phyloP scores from a whole-genome alignment of 2,329 filamentous ascomycete genomes.

The Fusarium sulawesiense region DNA sequence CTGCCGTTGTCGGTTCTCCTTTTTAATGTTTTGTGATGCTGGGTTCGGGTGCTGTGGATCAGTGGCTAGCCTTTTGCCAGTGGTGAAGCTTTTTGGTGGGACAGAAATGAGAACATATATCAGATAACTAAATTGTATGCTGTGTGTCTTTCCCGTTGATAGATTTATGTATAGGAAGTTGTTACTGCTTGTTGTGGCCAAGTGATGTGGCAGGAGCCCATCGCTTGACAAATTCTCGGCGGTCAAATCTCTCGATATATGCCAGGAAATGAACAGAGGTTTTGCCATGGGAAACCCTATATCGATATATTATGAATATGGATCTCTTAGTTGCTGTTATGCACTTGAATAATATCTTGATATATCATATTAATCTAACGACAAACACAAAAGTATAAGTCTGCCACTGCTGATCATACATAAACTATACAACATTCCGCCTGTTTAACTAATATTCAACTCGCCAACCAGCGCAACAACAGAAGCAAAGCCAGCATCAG shows the following conservation, averaged over 20 bases:
- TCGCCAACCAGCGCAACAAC: slow-evolving; percentile 37
- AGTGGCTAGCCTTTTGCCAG: background rate
- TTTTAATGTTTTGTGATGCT: background rate
- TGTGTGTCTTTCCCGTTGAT: too few relatives aligned
- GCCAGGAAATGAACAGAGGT: too few relatives aligned
- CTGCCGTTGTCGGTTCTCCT: slow-evolving; percentile 6
- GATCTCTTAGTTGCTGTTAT: too few relatives aligned
- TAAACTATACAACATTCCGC: too few relatives aligned
- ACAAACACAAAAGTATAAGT: too few relatives aligned
- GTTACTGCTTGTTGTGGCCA: background rate
- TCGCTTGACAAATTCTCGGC: background rate
- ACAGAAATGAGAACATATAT: background rate
- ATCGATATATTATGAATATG: too few relatives aligned
- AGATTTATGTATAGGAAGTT: too few relatives aligned
- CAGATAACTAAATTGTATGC: accelerated
- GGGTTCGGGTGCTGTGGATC: background rate
- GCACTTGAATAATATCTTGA: too few relatives aligned
- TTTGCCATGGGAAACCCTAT: too few relatives aligned
- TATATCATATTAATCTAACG: too few relatives aligned
- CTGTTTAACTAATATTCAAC: slow-evolving; percentile 14
- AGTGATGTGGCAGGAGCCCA: background rate
- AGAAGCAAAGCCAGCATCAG: slow-evolving; percentile 35
- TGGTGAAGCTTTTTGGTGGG: background rate
- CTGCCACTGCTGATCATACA: too few relatives aligned
- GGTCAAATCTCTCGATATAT: too few relatives aligned